Evolutionary conservation across 192 early-diverging fungal genomes (phyloP), one percentile per base, ranked within the genome.

Genomic region (Radiomyces spectabilis): DNA sequence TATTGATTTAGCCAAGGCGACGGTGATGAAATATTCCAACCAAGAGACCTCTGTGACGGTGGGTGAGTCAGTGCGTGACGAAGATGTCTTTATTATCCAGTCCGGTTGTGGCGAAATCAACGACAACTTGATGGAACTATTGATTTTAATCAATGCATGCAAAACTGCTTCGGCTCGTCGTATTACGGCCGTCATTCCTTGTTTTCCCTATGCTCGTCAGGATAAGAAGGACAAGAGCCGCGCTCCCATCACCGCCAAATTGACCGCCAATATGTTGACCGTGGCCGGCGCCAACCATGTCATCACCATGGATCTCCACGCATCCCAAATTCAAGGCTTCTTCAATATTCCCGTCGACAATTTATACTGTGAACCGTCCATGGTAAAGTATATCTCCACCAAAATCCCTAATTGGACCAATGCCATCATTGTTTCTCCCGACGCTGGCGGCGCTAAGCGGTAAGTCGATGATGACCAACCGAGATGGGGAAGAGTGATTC

Each of bases 201-300:
- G 93, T 69, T 92, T 93, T 55, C 95, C 95, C 18, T 98, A 98
- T 79, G 87, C 86, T 18, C 93, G 93, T 75, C 95, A 98, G 72
- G 85, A 82, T 72, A 98, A 98, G 80, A 96, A 95, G 85, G 92
- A 98, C 75, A 98, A 97, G 79, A 82, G 84, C 32, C 87, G 95
- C 71, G 91, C 88, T 2, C 85, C 94, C 29, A 95, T 98, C 57
- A 88, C 94, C 30, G 93, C 93, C 45, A 97, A 97, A 70, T 72
- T 98, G 53, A 82, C 95, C 32, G 93, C 95, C 29, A 94, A 86
- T 69, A 95, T 97, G 85, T 77, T 98, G 40, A 83, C 80, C 0
- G 92, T 93, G 41, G 81, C 93, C 15, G 95, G 95, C n/a, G 94
- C 92, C 3, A 90, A 98, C 73, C 95, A 98, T 76, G 80, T 98